Base-by-base conservation (phyloP, 73 alveolate species). In the Symbiodinium natans region DNA sequence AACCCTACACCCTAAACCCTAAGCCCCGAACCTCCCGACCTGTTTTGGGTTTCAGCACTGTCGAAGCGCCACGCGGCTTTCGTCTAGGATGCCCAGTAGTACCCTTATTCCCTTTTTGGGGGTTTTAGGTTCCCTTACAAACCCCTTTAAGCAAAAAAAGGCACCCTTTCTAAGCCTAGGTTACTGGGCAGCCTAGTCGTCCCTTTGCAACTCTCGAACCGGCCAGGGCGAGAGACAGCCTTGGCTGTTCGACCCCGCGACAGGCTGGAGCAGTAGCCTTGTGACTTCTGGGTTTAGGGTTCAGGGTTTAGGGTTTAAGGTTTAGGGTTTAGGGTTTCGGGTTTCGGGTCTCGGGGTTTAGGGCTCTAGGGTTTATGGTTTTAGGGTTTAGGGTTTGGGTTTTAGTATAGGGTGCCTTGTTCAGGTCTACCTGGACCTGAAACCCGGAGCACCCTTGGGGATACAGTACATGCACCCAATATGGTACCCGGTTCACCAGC, bases 221-320 rank as follows among this genome's bases (percentile, higher is more conserved):
- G n/a, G 33, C 33, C 95, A 89, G 95, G 95, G 95, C 54, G 98
- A 92, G 83, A 41, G 98, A 42, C 92, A 74, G 34, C 98, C 98
- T 9, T 92, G 98, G 98, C 98, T 48, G 82, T 92, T 92, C 43
- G 98, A 92, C 59, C 98, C 98, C 0, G 98, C 98, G 8, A 92
- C 98, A 46, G 98, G 98, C 82, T 6, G 31, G 11, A 31, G 34
- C 23, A 0, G 39, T 9, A 31, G 41, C 23, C 23, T 31, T 0
- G 43, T 1, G 11, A 19, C 68, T 82, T 41, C 34, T 8, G 34
- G 80, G 63, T 31, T 31, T 84, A 19, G 19, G 40, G 40, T 36
- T 82, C 31, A 38, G 33, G 9, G 11, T 25, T 31, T 19, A 33
- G 25, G 34, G 6, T 80, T 0, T 21, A 38, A 39, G 41, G 21